Base-by-base conservation (phyloP, 1,139 yeast species). In the Tardiomyces blankii region DNA sequence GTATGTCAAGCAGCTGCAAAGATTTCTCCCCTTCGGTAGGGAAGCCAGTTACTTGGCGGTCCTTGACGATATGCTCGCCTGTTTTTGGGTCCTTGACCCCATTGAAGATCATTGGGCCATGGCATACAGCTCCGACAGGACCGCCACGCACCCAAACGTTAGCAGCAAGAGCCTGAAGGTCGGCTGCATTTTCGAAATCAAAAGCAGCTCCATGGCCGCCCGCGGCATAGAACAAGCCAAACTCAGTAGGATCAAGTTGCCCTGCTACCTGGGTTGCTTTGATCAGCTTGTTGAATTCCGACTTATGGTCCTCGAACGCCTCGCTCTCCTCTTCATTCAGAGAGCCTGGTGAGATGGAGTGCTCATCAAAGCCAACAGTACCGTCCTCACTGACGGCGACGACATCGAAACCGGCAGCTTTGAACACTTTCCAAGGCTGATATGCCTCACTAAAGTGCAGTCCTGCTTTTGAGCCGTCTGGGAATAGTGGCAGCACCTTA, bases 171-270 rank as follows among this genome's bases (percentile, higher is more conserved):
- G 59, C 53, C 48, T 73, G 77, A 45, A 78, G 63, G n/a, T 57
- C 68, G 5, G 58, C 61, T 18, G 81, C 81, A 3, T 60, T 64
- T 44, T 80, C 80, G 58, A 70, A 78, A 58, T 79, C 85, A 54
- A 69, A 74, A 42, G 73, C 56, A n/a, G 81, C 66, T 21, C 75
- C 85, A 55, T 80, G 86, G 33, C 85, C 85, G 45, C 78, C 86
- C 45, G 82, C 74, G 43, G 80, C 82, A 55, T 68, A 79, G 59
- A 78, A 70, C 48, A 77, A 67, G 41, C 66, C 67, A 60, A 69
- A 79, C 41, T 77, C 77, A n/a, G 61, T 58, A 7, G 78, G 62
- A 46, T 70, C 59, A 41, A 75, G 58, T 25, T 73, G 76, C 18
- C 67, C 55, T 12, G 78, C 69, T 51, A 68, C 68, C 60, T 70